A percentile compares a stretch with the other conserved stretches of the same genome.
Evolutionary conservation across 345 rosid genomes (phyloP).

Genomic region (Murraya koenigii): DNA sequence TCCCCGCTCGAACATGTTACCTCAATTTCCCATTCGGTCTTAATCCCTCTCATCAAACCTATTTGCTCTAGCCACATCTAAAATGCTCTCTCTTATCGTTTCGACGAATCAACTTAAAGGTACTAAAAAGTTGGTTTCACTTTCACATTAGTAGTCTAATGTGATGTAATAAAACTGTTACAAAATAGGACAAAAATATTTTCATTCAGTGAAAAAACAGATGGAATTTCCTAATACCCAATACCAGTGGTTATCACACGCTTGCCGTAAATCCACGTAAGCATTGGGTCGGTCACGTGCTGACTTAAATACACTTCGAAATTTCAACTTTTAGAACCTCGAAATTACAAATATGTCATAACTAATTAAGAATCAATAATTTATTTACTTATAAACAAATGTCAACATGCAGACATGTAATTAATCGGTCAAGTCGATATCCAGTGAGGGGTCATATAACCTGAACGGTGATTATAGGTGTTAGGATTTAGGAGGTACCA

Average conservation of each 20-base stretch:
- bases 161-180: background rate
- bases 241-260: background rate
- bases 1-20: background rate
- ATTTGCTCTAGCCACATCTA: too few relatives aligned
- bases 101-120: background rate
- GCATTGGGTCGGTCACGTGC: slow-evolving; percentile 6
- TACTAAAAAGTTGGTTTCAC: background rate
- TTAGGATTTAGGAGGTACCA: background rate
- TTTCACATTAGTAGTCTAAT: background rate
- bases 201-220: background rate
- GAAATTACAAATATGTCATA: background rate
- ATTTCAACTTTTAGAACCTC: slow-evolving; percentile 2
- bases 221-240: background rate
- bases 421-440: background rate
- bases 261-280: slow-evolving; percentile 1
- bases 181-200: background rate
- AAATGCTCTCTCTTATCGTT: too few relatives aligned
- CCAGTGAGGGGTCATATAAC: background rate
- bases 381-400: too few relatives aligned
- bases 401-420: background rate
- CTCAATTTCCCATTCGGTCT: background rate
- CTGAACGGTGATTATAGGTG: background rate
- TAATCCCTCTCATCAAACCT: background rate
- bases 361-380: background rate
- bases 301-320: background rate